Conservation (phyloP, 768 basidiomycete genomes). For the Mycena haematopus region DNA sequence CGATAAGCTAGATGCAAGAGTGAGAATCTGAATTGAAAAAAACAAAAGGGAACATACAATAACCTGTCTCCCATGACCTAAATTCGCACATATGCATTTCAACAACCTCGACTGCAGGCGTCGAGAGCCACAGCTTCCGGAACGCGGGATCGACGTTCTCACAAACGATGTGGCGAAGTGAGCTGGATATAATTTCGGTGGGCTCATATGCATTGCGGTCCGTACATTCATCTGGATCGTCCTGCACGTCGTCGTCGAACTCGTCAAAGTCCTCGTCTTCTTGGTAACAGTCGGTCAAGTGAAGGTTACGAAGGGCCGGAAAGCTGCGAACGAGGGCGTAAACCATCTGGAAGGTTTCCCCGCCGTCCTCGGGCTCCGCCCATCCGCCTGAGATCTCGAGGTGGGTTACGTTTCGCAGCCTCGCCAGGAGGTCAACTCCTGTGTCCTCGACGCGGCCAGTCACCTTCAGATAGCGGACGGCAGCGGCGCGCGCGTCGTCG, state of each 20-base stretch:
- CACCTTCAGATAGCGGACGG: slow-evolving; percentile 2
- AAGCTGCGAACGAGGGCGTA: slow-evolving; percentile 2
- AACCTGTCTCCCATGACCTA: background rate
- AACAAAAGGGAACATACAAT: background rate
- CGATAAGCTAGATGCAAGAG: background rate
- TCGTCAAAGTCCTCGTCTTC: slow-evolving; percentile 20
- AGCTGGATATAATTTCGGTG: slow-evolving; percentile 7
- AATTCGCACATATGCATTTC: slow-evolving; percentile 6
- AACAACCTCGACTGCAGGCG: slow-evolving; percentile 7
- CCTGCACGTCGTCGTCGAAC: slow-evolving; percentile 4
- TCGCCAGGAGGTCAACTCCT: background rate
- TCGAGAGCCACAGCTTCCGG: slow-evolving; percentile 10
- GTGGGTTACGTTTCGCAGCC: slow-evolving; percentile 6
- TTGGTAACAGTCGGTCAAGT: slow-evolving; percentile 6
- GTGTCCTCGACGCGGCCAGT: background rate
- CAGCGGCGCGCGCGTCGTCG: background rate
- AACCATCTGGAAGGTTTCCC: slow-evolving; percentile 1
- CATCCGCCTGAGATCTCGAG: slow-evolving; percentile 1
- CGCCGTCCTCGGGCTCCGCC: background rate
- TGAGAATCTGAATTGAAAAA: background rate
- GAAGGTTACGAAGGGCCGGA: background rate
- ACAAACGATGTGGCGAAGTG: slow-evolving; percentile 12
- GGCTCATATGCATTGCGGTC: slow-evolving; percentile 1
- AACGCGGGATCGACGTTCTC: slow-evolving; percentile 17
- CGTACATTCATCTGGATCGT: background rate